Base-by-base conservation (phyloP, 208 protist species). In the Crithidia brevicula region DNA sequence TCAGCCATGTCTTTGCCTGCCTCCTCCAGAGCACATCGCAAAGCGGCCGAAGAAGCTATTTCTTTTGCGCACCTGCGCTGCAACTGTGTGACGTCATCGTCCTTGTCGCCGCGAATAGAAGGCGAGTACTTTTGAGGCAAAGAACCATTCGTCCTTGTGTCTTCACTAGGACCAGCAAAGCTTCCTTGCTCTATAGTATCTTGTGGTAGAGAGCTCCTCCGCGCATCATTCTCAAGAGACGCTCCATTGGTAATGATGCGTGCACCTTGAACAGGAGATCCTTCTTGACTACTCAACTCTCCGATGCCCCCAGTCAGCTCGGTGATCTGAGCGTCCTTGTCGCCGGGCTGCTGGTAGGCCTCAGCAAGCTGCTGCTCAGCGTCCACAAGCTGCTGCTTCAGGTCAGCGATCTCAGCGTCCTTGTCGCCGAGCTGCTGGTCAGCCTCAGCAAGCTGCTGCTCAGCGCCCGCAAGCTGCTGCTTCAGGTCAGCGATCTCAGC, bases 61-160 rank as follows among this genome's bases (percentile, higher is more conserved):
- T 16, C 36, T 40, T 7, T 40, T 13, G 15, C 36, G 36, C 36
- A 40, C 15, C 36, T 7, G 36, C 1, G 40, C 52, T 18, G 7
- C 57, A 75, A 40, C n/a, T 66, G 59, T 23, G 38, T 60, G 31
- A 60, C 36, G 31, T 78, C 72, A 0, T 60, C 64, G 16, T 56
- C 31, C 31, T 57, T 52, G 46, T 51, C n/a, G 16, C 13, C 47
- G 4, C 27, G 42, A n/a, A n/a, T n/a, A n/a, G n/a, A n/a, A n/a
- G n/a, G n/a, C n/a, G n/a, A n/a, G n/a, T n/a, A n/a, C n/a, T n/a
- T n/a, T n/a, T n/a, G n/a, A n/a, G n/a, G n/a, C n/a, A n/a, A n/a
- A n/a, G n/a, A n/a, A n/a, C n/a, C n/a, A n/a, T n/a, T n/a, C n/a
- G n/a, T n/a, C n/a, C n/a, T n/a, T n/a, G n/a, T n/a, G n/a, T n/a